phyloP scores from a whole-genome alignment of 129 eudicot genomes.

The Silybum marianum region DNA sequence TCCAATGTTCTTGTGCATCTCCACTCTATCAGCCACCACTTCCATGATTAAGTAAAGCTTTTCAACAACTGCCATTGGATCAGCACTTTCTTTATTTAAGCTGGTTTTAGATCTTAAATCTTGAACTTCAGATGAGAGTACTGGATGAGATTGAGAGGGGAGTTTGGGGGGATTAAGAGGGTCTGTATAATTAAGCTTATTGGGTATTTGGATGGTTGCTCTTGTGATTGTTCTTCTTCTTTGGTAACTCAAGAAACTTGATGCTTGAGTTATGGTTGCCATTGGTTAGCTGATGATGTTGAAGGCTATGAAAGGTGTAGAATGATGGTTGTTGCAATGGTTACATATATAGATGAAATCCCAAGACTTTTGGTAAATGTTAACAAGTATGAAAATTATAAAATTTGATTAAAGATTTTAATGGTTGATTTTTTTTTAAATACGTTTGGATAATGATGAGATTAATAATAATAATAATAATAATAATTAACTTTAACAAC shows the following conservation, averaged over 20 bases:
- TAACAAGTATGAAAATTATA: not conserved
- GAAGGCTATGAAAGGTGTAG: not conserved
- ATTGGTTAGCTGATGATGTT: not conserved
- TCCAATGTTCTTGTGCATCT: slow-evolving; percentile 55
- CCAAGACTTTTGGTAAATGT: not conserved
- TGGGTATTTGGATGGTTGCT: not conserved
- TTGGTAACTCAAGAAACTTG: slow-evolving; percentile 1
- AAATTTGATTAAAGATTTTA: not conserved
- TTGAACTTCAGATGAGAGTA: not conserved
- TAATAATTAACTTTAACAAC: too few relatives aligned
- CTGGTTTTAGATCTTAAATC: not conserved
- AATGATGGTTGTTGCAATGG: not conserved
- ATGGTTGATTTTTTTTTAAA: not conserved
- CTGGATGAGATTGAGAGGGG: not conserved
- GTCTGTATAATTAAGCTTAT: not conserved
- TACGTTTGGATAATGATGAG: not conserved
- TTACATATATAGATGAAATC: not conserved
- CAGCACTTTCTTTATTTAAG: not conserved
- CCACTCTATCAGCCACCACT: slow-evolving; percentile 51
- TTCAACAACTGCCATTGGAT: slow-evolving; percentile 30
- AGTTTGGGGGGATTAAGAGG: not conserved
- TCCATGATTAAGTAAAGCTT: slow-evolving; percentile 51
- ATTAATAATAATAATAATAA: not conserved
- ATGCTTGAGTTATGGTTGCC: slow-evolving; percentile 7
- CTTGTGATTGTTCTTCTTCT: not conserved